Base-by-base conservation (phyloP, 2,329 filamentous ascomycete species). In the Apiospora koreana region DNA sequence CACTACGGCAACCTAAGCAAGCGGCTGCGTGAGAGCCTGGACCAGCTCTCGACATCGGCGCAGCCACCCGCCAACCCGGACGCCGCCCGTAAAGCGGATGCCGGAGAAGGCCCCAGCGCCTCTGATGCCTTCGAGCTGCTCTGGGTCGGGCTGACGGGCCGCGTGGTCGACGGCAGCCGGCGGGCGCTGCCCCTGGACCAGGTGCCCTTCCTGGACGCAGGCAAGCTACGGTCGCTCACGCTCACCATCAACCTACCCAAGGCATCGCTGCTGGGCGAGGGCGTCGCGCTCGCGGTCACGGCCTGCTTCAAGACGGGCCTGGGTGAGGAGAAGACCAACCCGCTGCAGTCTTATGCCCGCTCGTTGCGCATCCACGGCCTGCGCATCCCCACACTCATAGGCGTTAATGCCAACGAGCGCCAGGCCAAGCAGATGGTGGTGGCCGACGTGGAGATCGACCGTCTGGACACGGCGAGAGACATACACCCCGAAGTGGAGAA, bases 1-100 rank as follows among this genome's bases (percentile, higher is more conserved):
- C 91, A 95, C 81, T 95, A 95, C 76, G 92, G 93, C 1, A 85
- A 83, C 12, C 84, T 94, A 18, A 91, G 89, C 81, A 94, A 94
- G 81, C 84, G 85, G 0, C 84, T 94, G 18, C 81, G 91, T 42
- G 79, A 80, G 31, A 82, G 81, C 16, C 77, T 91, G 35, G 79
- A 81, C 64, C 72, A 79, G n/a, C 74, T 77, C 28, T 70, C 69
- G 64, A 18, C 45, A 35, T 35, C 43, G 8, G 43, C 42, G 42
- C 62, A 50, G 65, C 70, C 25, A 28, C 66, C 66, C 9, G 43
- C 69, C 14, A 28, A 46, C 66, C 43, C 43, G 21, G 38, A 50
- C 14, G 71, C 71, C 45, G 72, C 50, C n/a, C 69, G 68, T 12
- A 69, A 68, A 67, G 70, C 69, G n/a, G 48, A 71, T 46, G 72